phyloP scores from a whole-genome alignment of 768 basidiomycete species.

The Russula abietina region DNA sequence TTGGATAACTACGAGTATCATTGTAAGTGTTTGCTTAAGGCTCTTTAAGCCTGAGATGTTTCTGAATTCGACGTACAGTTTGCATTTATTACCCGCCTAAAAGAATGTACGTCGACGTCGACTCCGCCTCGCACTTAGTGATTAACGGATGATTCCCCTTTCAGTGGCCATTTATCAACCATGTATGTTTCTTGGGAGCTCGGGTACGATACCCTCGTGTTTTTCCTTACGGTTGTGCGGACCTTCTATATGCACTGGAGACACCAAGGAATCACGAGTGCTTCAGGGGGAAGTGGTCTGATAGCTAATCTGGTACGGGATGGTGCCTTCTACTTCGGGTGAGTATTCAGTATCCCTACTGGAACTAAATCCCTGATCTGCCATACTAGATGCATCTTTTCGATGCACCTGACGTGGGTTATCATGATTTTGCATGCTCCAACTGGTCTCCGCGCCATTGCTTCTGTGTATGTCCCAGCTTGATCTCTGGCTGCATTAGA shows the following conservation, averaged over 20 bases:
- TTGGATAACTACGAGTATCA: conserved; percentile 24
- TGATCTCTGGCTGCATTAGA: background rate
- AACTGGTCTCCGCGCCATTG: conserved; percentile 23
- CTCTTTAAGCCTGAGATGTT: background rate
- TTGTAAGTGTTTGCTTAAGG: conserved; percentile 9
- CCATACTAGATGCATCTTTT: conserved; percentile 21
- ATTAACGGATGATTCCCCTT: background rate
- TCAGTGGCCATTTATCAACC: conserved; percentile 14
- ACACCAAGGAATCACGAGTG: background rate
- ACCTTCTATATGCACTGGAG: conserved; percentile 22
- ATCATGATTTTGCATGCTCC: conserved; percentile 24
- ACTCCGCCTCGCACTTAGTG: background rate
- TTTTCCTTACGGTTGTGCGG: conserved; percentile 22
- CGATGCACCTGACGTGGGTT: conserved; percentile 23
- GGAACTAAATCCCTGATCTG: background rate
- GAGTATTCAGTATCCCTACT: background rate
- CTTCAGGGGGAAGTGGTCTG: background rate
- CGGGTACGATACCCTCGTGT: conserved; percentile 21
- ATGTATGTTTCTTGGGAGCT: conserved; percentile 25
- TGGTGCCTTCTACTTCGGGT: conserved; percentile 24
- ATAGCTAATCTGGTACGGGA: conserved; percentile 16
- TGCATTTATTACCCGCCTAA: conserved; percentile 23
- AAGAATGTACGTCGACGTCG: conserved; percentile 9
- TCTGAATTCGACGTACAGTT: conserved; percentile 11
- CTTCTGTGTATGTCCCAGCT: conserved; percentile 18